Evolutionary conservation across 352 stramenopile genomes (phyloP).

Genomic region (Pythium volutum): DNA sequence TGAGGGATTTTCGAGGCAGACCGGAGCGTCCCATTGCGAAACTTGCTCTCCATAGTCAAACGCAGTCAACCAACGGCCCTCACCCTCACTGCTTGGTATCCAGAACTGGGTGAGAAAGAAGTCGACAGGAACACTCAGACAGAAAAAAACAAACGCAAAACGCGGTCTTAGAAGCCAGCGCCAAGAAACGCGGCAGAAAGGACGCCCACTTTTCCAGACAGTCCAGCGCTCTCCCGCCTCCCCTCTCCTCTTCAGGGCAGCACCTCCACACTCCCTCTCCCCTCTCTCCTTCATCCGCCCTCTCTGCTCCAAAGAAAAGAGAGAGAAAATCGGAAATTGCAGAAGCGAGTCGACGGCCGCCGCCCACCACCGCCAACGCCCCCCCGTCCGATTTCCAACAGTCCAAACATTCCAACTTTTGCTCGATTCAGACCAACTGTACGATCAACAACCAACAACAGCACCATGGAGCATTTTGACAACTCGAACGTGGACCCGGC

Average conservation of each 20-base stretch:
- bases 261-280: constrained; percentile 9
- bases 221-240: constrained; percentile 5
- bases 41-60: constrained; percentile 7
- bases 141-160: no score
- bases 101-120: no score
- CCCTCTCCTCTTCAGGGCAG: constrained; percentile 6
- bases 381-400: no score
- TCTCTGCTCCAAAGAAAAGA: neutral
- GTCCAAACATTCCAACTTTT: constrained; percentile 15
- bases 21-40: constrained; percentile 28
- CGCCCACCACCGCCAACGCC: no score
- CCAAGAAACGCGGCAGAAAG: constrained; percentile 6
- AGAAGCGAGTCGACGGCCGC: neutral
- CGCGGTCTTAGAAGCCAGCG: constrained; percentile 6
- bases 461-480: constrained; percentile 41
- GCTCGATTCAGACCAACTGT: constrained; percentile 7
- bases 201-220: constrained; percentile 11
- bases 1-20: neutral
- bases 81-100: no score
- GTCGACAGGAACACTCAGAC: neutral
- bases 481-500: constrained; percentile 55
- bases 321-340: constrained; percentile 1
- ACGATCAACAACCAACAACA: neutral
- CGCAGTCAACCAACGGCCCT: no score
- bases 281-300: neutral